Conservation (phyloP, 148 eudicot genomes). For the Vaccinium vitisidaea region DNA sequence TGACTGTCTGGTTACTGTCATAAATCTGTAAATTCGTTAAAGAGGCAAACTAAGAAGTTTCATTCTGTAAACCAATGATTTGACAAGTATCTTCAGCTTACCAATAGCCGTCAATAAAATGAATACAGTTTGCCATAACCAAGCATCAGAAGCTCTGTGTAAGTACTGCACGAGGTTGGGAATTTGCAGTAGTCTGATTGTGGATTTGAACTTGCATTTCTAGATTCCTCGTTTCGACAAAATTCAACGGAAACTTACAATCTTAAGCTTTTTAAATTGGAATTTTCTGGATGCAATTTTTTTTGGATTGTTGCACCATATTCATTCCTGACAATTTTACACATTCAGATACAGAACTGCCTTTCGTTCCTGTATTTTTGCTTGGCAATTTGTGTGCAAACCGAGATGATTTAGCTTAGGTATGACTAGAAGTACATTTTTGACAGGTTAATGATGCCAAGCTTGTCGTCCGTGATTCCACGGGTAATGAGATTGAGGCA, state of each 20-base stretch:
- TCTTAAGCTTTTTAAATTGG: not conserved
- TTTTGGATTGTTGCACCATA: not conserved
- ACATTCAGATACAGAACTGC: not conserved
- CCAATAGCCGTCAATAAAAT: not conserved
- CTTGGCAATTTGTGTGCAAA: not conserved
- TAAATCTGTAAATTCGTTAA: not conserved
- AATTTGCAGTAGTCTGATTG: not conserved
- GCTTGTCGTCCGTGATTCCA: conserved; percentile 62
- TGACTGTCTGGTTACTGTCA: not conserved
- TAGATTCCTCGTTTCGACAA: not conserved
- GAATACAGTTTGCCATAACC: not conserved
- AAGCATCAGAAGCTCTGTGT: not conserved
- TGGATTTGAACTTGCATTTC: not conserved
- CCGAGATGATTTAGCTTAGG: not conserved
- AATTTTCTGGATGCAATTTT: not conserved
- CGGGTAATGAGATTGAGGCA: conserved; percentile 50
- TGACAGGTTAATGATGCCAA: conserved; percentile 66
- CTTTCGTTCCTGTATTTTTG: not conserved
- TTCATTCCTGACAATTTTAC: not conserved
- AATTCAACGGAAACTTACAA: not conserved
- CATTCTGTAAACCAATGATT: not conserved
- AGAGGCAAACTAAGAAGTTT: not conserved
- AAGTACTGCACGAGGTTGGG: not conserved
- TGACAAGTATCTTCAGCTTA: not conserved
- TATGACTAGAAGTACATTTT: not conserved